Evolutionary conservation across 176 grass and related monocot species (phyloP), one percentile per base, ranked within the genome.

Genomic region (Chloris gayana): DNA sequence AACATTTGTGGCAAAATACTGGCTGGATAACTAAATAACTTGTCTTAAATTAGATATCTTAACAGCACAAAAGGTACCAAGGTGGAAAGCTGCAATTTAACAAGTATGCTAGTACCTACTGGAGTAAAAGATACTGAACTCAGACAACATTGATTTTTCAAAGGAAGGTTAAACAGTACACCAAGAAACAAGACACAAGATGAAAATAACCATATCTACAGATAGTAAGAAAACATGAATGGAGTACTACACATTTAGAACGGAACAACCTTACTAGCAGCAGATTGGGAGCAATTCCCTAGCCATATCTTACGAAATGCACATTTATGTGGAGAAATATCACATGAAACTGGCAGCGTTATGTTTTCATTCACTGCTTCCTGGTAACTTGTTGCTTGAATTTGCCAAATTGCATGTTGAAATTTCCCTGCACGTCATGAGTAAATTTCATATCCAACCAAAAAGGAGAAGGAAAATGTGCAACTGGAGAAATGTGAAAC

Each of bases 271-370:
- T 98, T 94, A 83, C 72, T 94, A 85, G 92, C 92, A 87, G 90
- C 83, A 80, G 92, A 87, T 21, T 89, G 83, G 39, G 91, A 88
- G 73, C 83, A 92, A 73, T 92, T 89, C 26, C 92, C 92, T 68
- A 91, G 92, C 95, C 95, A 98, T 83, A 94, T 98, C 87, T 89
- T 98, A 72, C 70, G 72, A 82, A 94, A 92, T 63, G 81, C 82
- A 83, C 83, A 91, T 64, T 85, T 89, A 69, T 79, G 82, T 73
- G 56, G 76, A 82, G 83, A 93, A 64, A 82, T 51, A 70, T 89
- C 83, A 84, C 69, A 51, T 45, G 81, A 80, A 77, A 81, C 77
- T 47, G 83, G 77, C 70, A 84, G 76, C 66, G 74, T 69, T 47
- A 74, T 70, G 65, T 73, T 75, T 27, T 72, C 66, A 51, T 88